Percentiles rank a stretch among this genome's conserved stretches.
Conservation (phyloP, 371 early-diverging fungal species). For the Quaeritorhiza haematococci region DNA sequence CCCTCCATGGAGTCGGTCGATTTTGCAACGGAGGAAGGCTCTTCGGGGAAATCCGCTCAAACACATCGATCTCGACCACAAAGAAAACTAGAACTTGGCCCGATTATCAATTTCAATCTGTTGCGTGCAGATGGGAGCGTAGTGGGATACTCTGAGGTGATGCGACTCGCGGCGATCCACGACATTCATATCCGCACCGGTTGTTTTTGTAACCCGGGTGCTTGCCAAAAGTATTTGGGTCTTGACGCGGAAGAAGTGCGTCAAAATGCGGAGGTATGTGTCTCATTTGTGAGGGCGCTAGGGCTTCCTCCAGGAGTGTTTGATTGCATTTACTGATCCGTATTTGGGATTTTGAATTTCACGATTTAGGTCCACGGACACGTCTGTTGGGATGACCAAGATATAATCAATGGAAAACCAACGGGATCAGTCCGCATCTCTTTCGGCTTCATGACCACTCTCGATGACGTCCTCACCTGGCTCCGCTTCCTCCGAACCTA, state of each 20-base stretch:
- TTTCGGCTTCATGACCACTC: slow-evolving; percentile 59
- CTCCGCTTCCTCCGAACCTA: slow-evolving; percentile 47
- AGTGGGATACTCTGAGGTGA: slow-evolving; percentile 55
- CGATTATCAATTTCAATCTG: slow-evolving; percentile 62
- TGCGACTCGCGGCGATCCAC: slow-evolving; percentile 50
- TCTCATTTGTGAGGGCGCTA: not conserved
- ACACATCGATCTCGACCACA: too few species aligned
- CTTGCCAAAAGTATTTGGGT: slow-evolving; percentile 53
- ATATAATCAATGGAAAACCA: slow-evolving; percentile 52
- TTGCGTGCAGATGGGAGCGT: slow-evolving; percentile 38
- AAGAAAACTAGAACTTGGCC: too few species aligned
- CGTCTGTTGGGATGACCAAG: slow-evolving; percentile 64
- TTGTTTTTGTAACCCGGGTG: slow-evolving; percentile 73
- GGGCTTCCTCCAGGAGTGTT: not conserved
- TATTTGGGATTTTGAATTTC: too few species aligned
- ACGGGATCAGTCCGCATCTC: slow-evolving; percentile 67
- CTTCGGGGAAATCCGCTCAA: too few species aligned
- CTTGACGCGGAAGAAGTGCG: slow-evolving; percentile 15
- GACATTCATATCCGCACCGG: slow-evolving; percentile 64
- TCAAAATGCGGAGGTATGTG: slow-evolving; percentile 8
- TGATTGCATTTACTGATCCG: too few species aligned
- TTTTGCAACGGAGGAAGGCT: too few species aligned
- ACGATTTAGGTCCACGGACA: slow-evolving; percentile 37
- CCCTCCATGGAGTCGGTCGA: too few species aligned
- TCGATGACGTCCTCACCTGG: slow-evolving; percentile 45